These are phyloP conservation scores for Fraxinus anomala DNA, from an alignment of 257 asterid species.

Conservation along the genomic window DNA sequence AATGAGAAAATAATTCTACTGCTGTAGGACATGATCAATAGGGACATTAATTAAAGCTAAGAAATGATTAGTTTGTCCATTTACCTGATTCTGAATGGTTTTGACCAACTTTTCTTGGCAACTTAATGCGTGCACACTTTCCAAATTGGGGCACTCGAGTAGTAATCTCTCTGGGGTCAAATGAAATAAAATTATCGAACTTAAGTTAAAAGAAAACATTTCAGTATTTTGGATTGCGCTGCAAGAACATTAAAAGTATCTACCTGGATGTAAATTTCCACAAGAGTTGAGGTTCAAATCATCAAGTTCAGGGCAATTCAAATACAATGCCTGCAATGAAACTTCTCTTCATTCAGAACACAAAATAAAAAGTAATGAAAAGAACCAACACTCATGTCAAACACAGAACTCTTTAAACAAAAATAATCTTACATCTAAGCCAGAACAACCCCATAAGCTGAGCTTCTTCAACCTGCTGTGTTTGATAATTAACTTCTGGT, in stretches of 20 bases:
- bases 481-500: conserved; percentile 90
- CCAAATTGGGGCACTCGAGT: conserved; percentile 80
- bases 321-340: conserved; percentile 73
- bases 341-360: conserved; percentile 28
- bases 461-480: conserved; percentile 81
- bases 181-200: conserved; percentile 10
- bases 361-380: conserved; percentile 10
- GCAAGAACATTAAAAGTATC: conserved; percentile 9
- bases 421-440: conserved; percentile 81
- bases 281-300: conserved; percentile 90
- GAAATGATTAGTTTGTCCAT: background rate
- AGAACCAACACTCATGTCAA: background rate
- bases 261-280: conserved; percentile 84
- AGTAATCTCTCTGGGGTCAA: conserved; percentile 69
- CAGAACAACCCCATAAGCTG: conserved; percentile 99
- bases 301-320: conserved; percentile 77
- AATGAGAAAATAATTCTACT: background rate
- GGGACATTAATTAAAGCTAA: background rate
- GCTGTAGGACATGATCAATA: background rate
- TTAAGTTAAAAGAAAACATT: background rate
- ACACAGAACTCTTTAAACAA: background rate
- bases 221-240: background rate
- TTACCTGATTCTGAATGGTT: conserved; percentile 82
- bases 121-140: conserved; percentile 78
- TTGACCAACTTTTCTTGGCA: conserved; percentile 64